Conservation (phyloP, 768 basidiomycete species). For the Suillus fuscotomentosus region DNA sequence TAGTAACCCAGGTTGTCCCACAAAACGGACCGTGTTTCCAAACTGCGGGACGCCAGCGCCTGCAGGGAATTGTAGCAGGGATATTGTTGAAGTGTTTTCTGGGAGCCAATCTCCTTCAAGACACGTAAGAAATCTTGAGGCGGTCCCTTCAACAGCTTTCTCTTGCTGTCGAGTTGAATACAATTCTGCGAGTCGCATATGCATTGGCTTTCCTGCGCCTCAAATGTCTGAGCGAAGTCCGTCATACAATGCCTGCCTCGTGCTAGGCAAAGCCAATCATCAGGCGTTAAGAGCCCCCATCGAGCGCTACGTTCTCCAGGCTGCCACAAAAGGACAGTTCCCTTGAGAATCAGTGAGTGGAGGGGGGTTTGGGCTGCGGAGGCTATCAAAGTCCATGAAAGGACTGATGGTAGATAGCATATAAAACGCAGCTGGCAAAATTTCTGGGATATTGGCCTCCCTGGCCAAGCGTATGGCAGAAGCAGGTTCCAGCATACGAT, state of each 20-base stretch:
- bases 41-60: not conserved
- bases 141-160: not conserved
- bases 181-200: not conserved
- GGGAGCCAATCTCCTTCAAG: not conserved
- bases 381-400: conserved; percentile 17
- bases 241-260: conserved; percentile 2
- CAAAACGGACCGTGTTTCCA: not conserved
- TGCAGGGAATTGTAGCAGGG: not conserved
- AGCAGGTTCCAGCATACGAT: conserved; percentile 17
- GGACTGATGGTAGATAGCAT: conserved; percentile 35
- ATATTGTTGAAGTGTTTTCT: not conserved
- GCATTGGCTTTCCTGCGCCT: not conserved
- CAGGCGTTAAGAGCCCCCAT: not conserved
- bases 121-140: not conserved
- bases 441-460: conserved; percentile 35
- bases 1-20: not conserved
- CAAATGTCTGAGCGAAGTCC: not conserved
- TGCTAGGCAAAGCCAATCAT: not conserved
- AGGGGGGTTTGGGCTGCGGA: not conserved
- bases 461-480: conserved; percentile 42
- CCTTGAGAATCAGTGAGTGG: not conserved
- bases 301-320: conserved; percentile 1
- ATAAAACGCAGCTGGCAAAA: conserved; percentile 51
- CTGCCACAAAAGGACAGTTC: not conserved
- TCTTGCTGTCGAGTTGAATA: not conserved